A percentile compares a stretch with the other conserved stretches of the same genome.
phyloP scores from a whole-genome alignment of 257 asterid species.

The Gynochthodes officinalis region DNA sequence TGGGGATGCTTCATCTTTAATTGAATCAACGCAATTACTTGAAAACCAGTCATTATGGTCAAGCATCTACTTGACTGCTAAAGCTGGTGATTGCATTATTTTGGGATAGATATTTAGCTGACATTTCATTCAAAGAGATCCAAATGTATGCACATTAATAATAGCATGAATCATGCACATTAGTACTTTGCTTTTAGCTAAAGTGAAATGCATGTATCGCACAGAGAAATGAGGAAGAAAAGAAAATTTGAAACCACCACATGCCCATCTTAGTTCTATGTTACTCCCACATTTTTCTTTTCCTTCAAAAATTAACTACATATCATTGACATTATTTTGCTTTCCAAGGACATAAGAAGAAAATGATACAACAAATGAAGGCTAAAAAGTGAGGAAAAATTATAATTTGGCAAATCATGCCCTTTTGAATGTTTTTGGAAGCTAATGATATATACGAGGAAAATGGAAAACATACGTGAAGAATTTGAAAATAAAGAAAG shows the following conservation, averaged over 20 bases:
- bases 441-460: no score
- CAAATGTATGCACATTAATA: neutral
- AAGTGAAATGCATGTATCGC: constrained; percentile 1
- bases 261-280: neutral
- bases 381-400: neutral
- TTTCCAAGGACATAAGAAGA: no score
- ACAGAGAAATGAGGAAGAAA: neutral
- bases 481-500: no score
- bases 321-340: no score
- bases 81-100: constrained; percentile 7
- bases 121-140: constrained; percentile 8
- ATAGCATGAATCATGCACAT: no score
- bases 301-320: neutral
- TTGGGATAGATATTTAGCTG: neutral
- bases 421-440: no score
- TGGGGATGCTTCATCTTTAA: neutral
- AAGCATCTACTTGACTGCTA: constrained; percentile 13
- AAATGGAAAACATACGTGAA: no score
- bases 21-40: neutral
- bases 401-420: neutral
- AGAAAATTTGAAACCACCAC: neutral
- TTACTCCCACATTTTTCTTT: neutral
- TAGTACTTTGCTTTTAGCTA: neutral
- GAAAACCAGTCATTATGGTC: constrained; percentile 5
- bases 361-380: no score